Evolutionary conservation across 2,329 filamentous ascomycete species (phyloP).

Genomic region (Penicillium sp.): DNA sequence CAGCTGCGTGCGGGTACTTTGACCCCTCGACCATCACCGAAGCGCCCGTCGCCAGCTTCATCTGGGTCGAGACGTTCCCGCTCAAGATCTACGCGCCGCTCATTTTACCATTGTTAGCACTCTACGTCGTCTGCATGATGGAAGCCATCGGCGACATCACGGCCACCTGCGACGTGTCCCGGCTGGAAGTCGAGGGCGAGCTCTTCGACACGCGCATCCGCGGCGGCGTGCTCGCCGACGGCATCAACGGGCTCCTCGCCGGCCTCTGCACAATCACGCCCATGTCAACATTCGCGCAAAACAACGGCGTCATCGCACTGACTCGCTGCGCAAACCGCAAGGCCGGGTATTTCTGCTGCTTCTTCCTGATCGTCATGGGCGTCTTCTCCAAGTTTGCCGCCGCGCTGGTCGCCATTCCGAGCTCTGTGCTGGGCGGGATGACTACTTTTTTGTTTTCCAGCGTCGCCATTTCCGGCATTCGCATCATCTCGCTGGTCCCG

Average conservation of each 20-base stretch:
- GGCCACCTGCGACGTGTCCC: conserved; percentile 63
- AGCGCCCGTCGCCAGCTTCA: conserved; percentile 62
- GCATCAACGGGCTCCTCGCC: conserved; percentile 60
- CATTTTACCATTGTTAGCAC: conserved; percentile 58
- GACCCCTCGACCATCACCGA: conserved; percentile 55
- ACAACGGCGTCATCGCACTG: conserved; percentile 66
- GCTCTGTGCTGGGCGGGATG: conserved; percentile 44
- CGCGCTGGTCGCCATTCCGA: conserved; percentile 62
- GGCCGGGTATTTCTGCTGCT: conserved; percentile 63
- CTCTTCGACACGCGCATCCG: conserved; percentile 67
- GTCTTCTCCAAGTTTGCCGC: conserved; percentile 69
- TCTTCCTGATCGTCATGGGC: conserved; percentile 65
- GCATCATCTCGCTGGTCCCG: conserved; percentile 59
- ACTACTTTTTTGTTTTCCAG: conserved; percentile 65
- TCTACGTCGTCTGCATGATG: conserved; percentile 62
- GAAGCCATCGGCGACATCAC: conserved; percentile 66
- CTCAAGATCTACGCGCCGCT: conserved; percentile 62
- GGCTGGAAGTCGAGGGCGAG: conserved; percentile 60
- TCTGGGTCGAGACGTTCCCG: conserved; percentile 68
- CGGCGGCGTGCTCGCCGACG: conserved; percentile 64
- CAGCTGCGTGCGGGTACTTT: conserved; percentile 64
- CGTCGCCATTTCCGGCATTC: conserved; percentile 62
- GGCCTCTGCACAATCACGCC: conserved; percentile 64
- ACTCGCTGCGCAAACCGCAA: conserved; percentile 66
- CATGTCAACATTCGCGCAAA: conserved; percentile 66